Base-by-base conservation (phyloP, 1,284 basidiomycete species). In the Ganoderma lingzhi region DNA sequence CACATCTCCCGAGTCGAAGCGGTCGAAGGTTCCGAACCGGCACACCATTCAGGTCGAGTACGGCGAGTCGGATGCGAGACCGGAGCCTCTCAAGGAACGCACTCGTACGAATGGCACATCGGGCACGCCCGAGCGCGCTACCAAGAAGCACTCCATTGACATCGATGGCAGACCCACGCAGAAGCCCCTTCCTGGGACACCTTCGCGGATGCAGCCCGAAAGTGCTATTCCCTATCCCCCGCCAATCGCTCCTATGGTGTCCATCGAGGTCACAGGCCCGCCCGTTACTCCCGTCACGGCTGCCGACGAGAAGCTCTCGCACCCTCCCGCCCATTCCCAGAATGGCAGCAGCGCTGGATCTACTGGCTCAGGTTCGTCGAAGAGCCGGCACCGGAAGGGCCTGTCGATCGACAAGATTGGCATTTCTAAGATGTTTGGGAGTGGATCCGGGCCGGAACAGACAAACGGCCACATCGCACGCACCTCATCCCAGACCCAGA, bases 21-120 rank as follows among this genome's bases (percentile, higher is more conserved):
- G 84, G 74, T 82, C 83, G 77, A 84, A 81, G 65, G 80, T 77
- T 23, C 84, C 79, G 64, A 88, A 91, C 79, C 82, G 92, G 17
- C 95, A 97, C 81, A 97, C 96, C 2, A 95, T 97, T 53, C 96
- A 98, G 80, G 92, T 98, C 67, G 96, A 97, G 79, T 96, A 96
- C 74, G 91, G 92, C 30, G 79, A 79, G 76, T 79, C 78, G 30
- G 82, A 79, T 71, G 78, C 63, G 63, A 73, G 73, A 68, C 66
- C 78, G 73, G 73, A 79, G 72, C 74, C 79, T 70, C 64, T 63
- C 30, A 67, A 71, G 42, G 64, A 74, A 75, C 78, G 75, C 72
- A 64, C 74, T 70, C 79, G 72, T 35, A 64, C 66, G 48, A 69
- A 71, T 14, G 66, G 71, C 6, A 63, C 67, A 6, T 61, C 67